Percentiles rank a stretch among this genome's conserved stretches.
These are phyloP conservation scores for Aegilops sharonensis DNA, from an alignment of 176 grass and related monocot species.

Conservation along the genomic window DNA sequence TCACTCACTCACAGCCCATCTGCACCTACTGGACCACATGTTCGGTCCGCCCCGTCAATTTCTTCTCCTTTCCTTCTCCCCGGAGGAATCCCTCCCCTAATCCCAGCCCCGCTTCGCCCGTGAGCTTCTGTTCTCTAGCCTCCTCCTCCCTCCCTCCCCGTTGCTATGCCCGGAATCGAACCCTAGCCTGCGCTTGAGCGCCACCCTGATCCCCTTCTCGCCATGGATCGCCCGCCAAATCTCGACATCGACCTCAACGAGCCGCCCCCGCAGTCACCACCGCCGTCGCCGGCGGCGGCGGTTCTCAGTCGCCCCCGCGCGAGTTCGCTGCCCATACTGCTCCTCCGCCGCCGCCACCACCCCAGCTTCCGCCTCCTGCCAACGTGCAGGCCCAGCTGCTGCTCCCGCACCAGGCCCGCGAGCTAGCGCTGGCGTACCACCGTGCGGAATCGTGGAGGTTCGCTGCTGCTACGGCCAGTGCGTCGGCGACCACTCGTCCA, in stretches of 20 bases:
- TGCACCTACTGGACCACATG: neutral
- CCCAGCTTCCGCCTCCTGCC: neutral
- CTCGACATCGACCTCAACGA: constrained; percentile 92
- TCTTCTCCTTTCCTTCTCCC: neutral
- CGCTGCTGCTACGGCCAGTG: neutral
- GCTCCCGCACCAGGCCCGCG: constrained; percentile 44
- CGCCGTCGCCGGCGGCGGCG: neutral
- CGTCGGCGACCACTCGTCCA: neutral
- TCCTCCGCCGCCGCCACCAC: neutral
- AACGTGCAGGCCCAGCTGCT: neutral
- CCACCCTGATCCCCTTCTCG: neutral
- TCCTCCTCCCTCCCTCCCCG: neutral
- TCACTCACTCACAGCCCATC: neutral
- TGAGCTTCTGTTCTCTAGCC: neutral
- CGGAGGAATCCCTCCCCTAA: constrained; percentile 31
- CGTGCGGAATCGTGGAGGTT: neutral
- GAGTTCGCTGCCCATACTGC: neutral
- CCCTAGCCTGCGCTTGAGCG: neutral
- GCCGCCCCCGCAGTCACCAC: constrained; percentile 34
- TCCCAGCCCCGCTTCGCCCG: constrained; percentile 43
- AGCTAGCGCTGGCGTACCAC: constrained; percentile 38
- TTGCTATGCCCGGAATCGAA: constrained; percentile 5
- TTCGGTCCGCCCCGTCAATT: neutral
- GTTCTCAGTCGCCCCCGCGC: constrained; percentile 2
- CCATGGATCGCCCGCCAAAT: constrained; percentile 55